These are phyloP conservation scores for Thelonectria olida DNA, from an alignment of 2,329 filamentous ascomycete genomes.

Conservation along the genomic window DNA sequence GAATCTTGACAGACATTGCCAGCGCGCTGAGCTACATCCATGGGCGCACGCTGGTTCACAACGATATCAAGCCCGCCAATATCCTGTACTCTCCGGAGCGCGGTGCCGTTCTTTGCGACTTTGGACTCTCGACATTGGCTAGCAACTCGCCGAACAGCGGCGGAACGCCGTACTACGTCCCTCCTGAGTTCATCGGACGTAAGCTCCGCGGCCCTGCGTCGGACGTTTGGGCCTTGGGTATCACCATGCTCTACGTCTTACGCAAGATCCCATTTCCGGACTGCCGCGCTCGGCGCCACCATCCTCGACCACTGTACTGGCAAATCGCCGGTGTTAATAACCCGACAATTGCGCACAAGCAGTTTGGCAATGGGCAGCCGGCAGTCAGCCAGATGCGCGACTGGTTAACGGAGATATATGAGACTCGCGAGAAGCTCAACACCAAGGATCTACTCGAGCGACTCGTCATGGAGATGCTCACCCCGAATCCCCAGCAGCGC, in stretches of 20 bases:
- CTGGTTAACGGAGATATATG: constrained; percentile 64
- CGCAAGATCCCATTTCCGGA: constrained; percentile 66
- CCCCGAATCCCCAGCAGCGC: constrained; percentile 59
- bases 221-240: constrained; percentile 68
- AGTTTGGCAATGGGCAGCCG: constrained; percentile 48
- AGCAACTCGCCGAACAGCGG: constrained; percentile 58
- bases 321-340: constrained; percentile 65
- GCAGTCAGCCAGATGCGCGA: constrained; percentile 64
- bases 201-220: constrained; percentile 63
- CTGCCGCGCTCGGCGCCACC: constrained; percentile 55
- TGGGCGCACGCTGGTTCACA: constrained; percentile 62
- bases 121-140: constrained; percentile 63
- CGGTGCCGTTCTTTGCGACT: constrained; percentile 69
- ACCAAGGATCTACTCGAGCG: constrained; percentile 59
- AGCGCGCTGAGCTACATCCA: constrained; percentile 66
- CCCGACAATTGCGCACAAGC: constrained; percentile 42
- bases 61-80: constrained; percentile 71
- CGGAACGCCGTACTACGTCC: constrained; percentile 70
- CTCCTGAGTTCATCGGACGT: constrained; percentile 67
- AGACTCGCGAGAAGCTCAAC: constrained; percentile 57
- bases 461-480: constrained; percentile 63
- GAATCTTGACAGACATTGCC: constrained; percentile 64
- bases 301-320: constrained; percentile 65
- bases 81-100: constrained; percentile 67
- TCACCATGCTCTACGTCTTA: constrained; percentile 69